phyloP scores from a whole-genome alignment of 495 filamentous ascomycete species.

The Aspergillus egyptiacus region DNA sequence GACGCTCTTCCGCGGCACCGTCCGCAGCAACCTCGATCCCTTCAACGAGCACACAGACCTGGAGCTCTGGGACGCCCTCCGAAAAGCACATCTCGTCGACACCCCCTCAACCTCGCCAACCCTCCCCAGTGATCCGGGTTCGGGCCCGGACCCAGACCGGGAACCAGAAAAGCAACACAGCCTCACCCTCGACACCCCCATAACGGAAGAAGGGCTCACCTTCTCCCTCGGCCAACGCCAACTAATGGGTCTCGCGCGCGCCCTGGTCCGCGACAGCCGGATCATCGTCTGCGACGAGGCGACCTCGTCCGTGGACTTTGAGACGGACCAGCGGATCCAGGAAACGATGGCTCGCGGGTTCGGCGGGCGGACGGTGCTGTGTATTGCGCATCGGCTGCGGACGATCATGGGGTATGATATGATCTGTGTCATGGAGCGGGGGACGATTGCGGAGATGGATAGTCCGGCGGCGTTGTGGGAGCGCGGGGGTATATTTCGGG shows the following conservation, averaged over 20 bases:
- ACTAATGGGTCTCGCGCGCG: conserved; percentile 88
- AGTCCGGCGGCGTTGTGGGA: conserved; percentile 67
- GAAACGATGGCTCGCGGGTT: conserved; percentile 82
- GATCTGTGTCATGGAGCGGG: conserved; percentile 92
- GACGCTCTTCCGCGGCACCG: conserved; percentile 86
- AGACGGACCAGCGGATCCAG: conserved; percentile 95
- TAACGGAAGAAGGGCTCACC: conserved; percentile 94
- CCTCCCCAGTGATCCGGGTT: too few species aligned
- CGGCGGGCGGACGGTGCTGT: conserved; percentile 80
- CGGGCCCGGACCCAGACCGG: neutral
- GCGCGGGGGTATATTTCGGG: conserved; percentile 68
- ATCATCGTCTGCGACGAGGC: conserved; percentile 98
- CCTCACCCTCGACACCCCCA: conserved; percentile 65
- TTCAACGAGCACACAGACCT: conserved; percentile 84
- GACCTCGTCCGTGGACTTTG: conserved; percentile 87
- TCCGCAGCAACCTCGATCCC: conserved; percentile 87
- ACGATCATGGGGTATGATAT: conserved; percentile 94
- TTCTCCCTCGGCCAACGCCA: conserved; percentile 96
- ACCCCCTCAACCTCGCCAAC: too few species aligned
- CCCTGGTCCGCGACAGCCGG: conserved; percentile 75
- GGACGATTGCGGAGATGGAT: conserved; percentile 78
- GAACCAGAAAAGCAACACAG: conserved; percentile 7
- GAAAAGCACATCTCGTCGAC: conserved; percentile 71
- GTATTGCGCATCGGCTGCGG: conserved; percentile 88
- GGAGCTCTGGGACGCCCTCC: conserved; percentile 79